A percentile compares a stretch with the other conserved stretches of the same genome.
phyloP scores from a whole-genome alignment of 768 basidiomycete genomes.

The Scleroderma citrinum region DNA sequence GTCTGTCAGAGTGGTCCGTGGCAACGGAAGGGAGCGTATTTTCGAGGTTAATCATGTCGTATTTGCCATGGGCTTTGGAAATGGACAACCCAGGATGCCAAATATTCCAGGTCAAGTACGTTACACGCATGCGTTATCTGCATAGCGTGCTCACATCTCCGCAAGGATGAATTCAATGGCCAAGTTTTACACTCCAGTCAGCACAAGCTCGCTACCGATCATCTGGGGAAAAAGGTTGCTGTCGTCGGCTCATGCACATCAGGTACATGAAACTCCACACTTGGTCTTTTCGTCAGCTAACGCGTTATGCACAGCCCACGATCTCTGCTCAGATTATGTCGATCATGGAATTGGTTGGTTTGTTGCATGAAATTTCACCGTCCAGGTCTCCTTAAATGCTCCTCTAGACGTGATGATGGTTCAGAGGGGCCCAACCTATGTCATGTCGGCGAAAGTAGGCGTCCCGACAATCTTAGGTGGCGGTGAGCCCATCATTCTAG shows the following conservation, averaged over 20 bases:
- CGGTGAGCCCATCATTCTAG: neutral
- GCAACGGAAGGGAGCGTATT: conserved; percentile 26
- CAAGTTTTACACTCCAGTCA: conserved; percentile 45
- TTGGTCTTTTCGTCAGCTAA: conserved; percentile 12
- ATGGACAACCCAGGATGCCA: conserved; percentile 41
- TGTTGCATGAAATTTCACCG: neutral
- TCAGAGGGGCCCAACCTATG: conserved; percentile 49
- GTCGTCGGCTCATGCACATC: conserved; percentile 68
- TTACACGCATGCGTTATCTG: neutral
- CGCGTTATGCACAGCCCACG: conserved; percentile 31
- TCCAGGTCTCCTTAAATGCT: neutral
- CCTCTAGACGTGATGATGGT: conserved; percentile 48
- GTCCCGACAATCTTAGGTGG: conserved; percentile 25
- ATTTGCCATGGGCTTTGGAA: conserved; percentile 50
- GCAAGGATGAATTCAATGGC: conserved; percentile 49
- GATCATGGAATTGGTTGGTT: conserved; percentile 31
- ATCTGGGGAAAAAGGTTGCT: conserved; percentile 57
- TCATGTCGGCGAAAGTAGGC: conserved; percentile 37
- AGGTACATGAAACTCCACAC: conserved; percentile 25
- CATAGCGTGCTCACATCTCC: neutral
- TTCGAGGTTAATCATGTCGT: conserved; percentile 47
- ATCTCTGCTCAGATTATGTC: conserved; percentile 39
- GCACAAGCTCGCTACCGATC: conserved; percentile 43
- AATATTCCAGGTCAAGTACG: conserved; percentile 37
- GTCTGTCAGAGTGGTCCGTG: conserved; percentile 37